These are phyloP conservation scores for Penicillium polonicum DNA, from an alignment of 2,329 filamentous ascomycete genomes.

Conservation along the genomic window DNA sequence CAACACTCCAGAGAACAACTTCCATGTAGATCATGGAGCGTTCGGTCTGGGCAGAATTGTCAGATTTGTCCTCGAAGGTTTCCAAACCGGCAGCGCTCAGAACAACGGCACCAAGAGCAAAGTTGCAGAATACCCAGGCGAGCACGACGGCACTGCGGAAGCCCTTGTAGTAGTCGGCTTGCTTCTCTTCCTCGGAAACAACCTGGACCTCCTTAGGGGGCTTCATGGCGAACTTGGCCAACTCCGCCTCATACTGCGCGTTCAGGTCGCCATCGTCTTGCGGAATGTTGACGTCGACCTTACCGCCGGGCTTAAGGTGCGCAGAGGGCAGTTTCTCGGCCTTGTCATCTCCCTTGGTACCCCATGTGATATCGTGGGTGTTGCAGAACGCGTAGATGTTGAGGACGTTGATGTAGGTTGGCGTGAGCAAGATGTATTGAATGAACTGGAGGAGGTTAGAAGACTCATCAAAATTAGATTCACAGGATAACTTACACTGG, in stretches of 20 bases:
- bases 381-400: constrained; percentile 99
- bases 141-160: constrained; percentile 90
- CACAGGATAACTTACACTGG: constrained; percentile 50
- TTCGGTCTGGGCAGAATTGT: constrained; percentile 48
- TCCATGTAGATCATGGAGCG: constrained; percentile 80
- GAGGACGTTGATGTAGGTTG: constrained; percentile 96
- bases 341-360: constrained; percentile 97
- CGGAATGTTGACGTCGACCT: constrained; percentile 82
- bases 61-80: constrained; percentile 49
- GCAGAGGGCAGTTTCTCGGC: constrained; percentile 85
- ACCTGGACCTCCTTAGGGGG: constrained; percentile 62
- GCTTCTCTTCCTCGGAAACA: constrained; percentile 65
- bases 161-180: constrained; percentile 98
- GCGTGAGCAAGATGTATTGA: constrained; percentile 92
- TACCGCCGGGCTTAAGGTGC: constrained; percentile 87
- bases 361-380: constrained; percentile 96
- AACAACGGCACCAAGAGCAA: constrained; percentile 81
- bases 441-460: constrained; percentile 57
- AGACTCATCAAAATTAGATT: neutral
- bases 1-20: constrained; percentile 86
- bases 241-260: constrained; percentile 86
- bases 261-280: constrained; percentile 95
- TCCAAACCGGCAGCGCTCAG: constrained; percentile 82
- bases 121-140: constrained; percentile 95
- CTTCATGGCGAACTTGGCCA: constrained; percentile 72